Conservation (phyloP, 2,329 filamentous ascomycete genomes). For the Trichoderma aggressivum region DNA sequence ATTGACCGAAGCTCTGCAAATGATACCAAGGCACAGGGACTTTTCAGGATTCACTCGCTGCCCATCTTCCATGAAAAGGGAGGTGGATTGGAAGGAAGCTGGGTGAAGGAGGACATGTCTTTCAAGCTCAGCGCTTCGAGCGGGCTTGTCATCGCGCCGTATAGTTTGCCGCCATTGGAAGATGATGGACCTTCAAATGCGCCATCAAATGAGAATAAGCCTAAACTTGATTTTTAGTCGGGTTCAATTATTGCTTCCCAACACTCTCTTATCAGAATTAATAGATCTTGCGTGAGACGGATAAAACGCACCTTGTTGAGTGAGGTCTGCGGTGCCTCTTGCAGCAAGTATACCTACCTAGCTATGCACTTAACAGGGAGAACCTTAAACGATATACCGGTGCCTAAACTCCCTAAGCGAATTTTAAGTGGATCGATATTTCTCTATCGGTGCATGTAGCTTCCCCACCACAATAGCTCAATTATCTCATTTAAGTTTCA, state of each 20-base stretch:
- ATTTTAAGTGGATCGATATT: constrained; percentile 19
- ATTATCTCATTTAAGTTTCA: constrained; percentile 23
- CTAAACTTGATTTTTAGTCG: constrained; percentile 66
- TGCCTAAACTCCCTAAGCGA: not conserved
- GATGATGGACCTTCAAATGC: constrained; percentile 51
- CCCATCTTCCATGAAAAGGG: constrained; percentile 87
- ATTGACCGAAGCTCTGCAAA: constrained; percentile 54
- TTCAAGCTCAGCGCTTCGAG: constrained; percentile 80
- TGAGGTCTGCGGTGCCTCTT: not conserved
- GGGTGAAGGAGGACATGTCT: constrained; percentile 78
- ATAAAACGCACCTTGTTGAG: not conserved
- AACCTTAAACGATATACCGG: not conserved
- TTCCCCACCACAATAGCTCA: constrained; percentile 22
- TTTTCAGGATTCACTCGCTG: constrained; percentile 77
- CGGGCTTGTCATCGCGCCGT: constrained; percentile 82
- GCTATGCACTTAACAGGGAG: not conserved
- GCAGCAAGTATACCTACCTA: not conserved
- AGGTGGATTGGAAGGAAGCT: constrained; percentile 66
- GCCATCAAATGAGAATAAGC: constrained; percentile 53
- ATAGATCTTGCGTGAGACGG: not conserved
- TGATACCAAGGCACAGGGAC: constrained; percentile 74
- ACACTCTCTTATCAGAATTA: not conserved
- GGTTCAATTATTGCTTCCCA: not conserved
- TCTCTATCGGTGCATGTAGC: constrained; percentile 9
- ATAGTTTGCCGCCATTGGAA: constrained; percentile 83